Conservation (phyloP, 2,329 filamentous ascomycete species). For the Fusarium austroafricanum region DNA sequence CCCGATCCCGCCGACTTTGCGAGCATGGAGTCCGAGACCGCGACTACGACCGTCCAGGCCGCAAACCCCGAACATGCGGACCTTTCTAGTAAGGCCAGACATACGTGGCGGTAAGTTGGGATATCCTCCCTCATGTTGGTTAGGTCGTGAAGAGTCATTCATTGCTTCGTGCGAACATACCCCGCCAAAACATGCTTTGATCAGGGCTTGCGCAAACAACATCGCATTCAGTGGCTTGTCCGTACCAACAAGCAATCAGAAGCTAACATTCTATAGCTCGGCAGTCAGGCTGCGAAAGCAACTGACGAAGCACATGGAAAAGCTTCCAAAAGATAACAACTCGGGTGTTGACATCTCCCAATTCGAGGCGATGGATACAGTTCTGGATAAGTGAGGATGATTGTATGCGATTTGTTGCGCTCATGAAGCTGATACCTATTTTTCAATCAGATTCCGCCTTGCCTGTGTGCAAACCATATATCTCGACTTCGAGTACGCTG, state of each 20-base stretch:
- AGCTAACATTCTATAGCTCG: conserved; percentile 50
- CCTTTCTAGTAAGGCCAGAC: conserved; percentile 49
- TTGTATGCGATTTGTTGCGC: conserved; percentile 14
- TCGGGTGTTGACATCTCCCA: conserved; percentile 55
- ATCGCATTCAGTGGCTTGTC: not conserved
- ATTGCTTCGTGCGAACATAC: conserved; percentile 11
- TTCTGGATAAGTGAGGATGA: conserved; percentile 56
- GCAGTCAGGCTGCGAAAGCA: conserved; percentile 58
- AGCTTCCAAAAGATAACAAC: conserved; percentile 52
- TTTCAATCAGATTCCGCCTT: conserved; percentile 69
- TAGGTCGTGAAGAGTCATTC: not conserved
- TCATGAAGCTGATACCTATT: conserved; percentile 22
- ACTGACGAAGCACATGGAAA: conserved; percentile 58
- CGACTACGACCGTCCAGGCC: conserved; percentile 22
- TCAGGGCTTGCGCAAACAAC: conserved; percentile 17
- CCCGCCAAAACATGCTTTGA: conserved; percentile 10
- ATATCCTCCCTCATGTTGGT: conserved; percentile 2
- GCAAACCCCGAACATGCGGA: conserved; percentile 36
- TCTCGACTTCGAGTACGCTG: conserved; percentile 75
- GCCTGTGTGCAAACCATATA: conserved; percentile 79
- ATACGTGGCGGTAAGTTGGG: conserved; percentile 55
- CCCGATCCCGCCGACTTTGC: conserved; percentile 22
- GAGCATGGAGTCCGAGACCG: conserved; percentile 40
- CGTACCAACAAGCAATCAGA: conserved; percentile 28
- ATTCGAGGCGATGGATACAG: conserved; percentile 58